These are phyloP conservation scores for Solanum dulcamara DNA, from an alignment of 257 asterid genomes.

Conservation along the genomic window DNA sequence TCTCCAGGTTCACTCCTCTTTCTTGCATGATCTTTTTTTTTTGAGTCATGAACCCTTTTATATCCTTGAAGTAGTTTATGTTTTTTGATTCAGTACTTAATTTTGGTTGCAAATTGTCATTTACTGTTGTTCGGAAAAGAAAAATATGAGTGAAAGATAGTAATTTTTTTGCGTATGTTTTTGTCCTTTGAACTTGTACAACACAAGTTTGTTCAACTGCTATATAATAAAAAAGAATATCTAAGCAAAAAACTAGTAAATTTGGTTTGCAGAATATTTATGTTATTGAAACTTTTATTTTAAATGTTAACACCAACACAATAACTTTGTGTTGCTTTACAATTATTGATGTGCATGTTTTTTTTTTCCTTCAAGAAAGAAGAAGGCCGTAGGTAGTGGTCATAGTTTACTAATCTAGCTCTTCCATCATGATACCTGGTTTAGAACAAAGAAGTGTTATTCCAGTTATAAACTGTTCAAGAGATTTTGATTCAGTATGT, in stretches of 20 bases:
- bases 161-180: background rate
- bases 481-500: background rate
- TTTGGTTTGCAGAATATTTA: background rate
- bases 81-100: background rate
- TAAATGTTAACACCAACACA: background rate
- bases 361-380: background rate
- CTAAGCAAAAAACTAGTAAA: background rate
- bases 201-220: background rate
- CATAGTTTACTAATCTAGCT: background rate
- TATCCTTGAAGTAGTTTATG: background rate
- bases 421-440: background rate
- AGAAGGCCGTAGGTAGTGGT: background rate
- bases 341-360: background rate
- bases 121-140: background rate
- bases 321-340: background rate
- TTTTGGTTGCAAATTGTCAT: background rate
- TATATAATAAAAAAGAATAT: background rate
- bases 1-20: slow-evolving; percentile 41
- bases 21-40: background rate
- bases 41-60: background rate
- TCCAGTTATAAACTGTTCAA: background rate
- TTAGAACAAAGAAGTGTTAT: background rate
- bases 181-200: background rate
- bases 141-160: background rate
- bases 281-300: background rate